Base-by-base conservation (phyloP, 2,329 filamentous ascomycete species). In the Dothistroma septosporum region DNA sequence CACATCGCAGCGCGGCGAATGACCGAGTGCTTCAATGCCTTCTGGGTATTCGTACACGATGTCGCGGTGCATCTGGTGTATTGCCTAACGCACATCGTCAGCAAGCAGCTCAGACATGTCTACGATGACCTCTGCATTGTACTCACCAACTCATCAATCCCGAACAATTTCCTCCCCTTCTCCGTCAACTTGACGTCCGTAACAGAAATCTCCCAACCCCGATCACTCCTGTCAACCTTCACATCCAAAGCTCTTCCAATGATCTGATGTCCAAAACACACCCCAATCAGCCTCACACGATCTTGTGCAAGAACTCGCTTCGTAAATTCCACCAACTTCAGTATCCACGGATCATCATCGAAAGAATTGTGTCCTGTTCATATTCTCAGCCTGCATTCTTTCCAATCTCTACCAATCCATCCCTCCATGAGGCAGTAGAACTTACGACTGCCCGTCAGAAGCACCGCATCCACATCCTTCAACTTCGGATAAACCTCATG, bases 261-360 rank as follows among this genome's bases (percentile, higher is more conserved):
- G 69, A 96, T 92, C 78, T 96, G 91, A 73, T 95, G 91, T 5
- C 91, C 91, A 74, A 93, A 96, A 76, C 91, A 96, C 16, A 94
- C 82, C 11, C 91, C 91, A 16, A 96, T 80, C n/a, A 92, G 76
- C 37, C 85, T 83, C 8, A 94, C 83, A 0, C 44, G 37, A 82
- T 78, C 46, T 64, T 87, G 82, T 12, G 80, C 79, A 35, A 90
- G 79, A 2, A 89, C 79, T 65, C 81, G 78, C 55, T 80, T 78
- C 0, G 83, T 85, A 70, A 86, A 96, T 1, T 86, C 85, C 19
- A 91, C 87, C 1, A 96, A 81, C 57, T 83, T 85, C 47, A 87
- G 64, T 64, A 94, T 93, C 91, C 91, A 96, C 0, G 87, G 83
- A 55, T 85, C 81, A 67, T 87, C 78, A 63, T 90, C 89, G 71